Conservation (phyloP, 345 rosid genomes). For the Gossypium ekmanianum region DNA sequence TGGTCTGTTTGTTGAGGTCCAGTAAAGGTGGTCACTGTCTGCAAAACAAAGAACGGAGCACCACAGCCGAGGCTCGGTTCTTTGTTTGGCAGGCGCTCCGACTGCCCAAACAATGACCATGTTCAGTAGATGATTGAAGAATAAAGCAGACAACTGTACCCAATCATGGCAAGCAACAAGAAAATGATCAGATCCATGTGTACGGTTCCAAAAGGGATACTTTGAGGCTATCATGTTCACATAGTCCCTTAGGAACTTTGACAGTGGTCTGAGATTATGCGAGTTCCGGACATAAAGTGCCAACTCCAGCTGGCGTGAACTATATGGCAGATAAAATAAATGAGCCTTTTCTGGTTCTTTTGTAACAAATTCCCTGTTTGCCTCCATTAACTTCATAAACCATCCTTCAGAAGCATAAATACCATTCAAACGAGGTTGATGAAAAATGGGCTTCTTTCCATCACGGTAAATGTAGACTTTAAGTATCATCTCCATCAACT, state of each 20-base stretch:
- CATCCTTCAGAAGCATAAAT: slow-evolving; percentile 97
- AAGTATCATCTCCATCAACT: slow-evolving; percentile 79
- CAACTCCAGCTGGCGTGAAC: slow-evolving; percentile 62
- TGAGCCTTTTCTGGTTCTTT: slow-evolving; percentile 77
- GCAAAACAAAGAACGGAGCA: no score
- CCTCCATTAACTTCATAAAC: slow-evolving; percentile 86
- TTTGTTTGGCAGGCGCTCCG: neutral
- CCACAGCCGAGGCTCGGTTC: no score
- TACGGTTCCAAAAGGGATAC: slow-evolving; percentile 88
- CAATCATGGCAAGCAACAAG: slow-evolving; percentile 98
- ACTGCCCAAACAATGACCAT: neutral
- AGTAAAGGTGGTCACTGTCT: neutral
- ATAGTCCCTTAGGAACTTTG: slow-evolving; percentile 55
- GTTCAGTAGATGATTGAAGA: neutral
- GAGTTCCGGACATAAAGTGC: slow-evolving; percentile 60
- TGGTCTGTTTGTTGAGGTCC: neutral
- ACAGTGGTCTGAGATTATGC: slow-evolving; percentile 63
- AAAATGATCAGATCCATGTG: slow-evolving; percentile 88
- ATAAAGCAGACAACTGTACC: slow-evolving; percentile 40
- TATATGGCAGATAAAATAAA: slow-evolving; percentile 85
- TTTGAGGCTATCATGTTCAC: slow-evolving; percentile 63
- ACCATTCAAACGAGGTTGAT: slow-evolving; percentile 62
- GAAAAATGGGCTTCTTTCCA: slow-evolving; percentile 75
- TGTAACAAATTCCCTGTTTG: slow-evolving; percentile 65
- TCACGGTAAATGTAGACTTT: slow-evolving; percentile 75